Evolutionary conservation across 1,284 basidiomycete species (phyloP).

Genomic region (Ustilago curta): DNA sequence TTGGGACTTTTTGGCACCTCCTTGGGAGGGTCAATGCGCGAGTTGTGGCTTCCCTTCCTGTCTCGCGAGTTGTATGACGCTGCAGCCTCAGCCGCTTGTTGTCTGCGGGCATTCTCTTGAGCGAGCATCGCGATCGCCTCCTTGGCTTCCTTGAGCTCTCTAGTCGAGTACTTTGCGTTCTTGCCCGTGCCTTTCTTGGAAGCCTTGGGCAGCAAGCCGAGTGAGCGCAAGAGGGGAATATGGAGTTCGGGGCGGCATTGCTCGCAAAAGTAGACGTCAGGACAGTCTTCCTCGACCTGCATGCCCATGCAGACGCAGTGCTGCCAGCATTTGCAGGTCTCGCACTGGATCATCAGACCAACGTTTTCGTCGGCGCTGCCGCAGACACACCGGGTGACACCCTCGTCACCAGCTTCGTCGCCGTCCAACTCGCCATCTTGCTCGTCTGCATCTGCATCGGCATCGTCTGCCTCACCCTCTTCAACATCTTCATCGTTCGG

Average conservation of each 20-base stretch:
- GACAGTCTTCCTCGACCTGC: slow-evolving; percentile 79
- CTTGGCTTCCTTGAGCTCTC: slow-evolving; percentile 66
- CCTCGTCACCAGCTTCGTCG: slow-evolving; percentile 78
- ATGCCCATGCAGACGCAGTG: slow-evolving; percentile 97
- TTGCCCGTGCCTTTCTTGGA: slow-evolving; percentile 58
- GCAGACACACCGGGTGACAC: slow-evolving; percentile 93
- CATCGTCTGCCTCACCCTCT: slow-evolving; percentile 26
- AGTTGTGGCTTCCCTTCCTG: slow-evolving; percentile 27
- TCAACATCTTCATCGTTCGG: slow-evolving; percentile 13
- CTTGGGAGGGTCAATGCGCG: slow-evolving; percentile 26
- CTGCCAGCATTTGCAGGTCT: slow-evolving; percentile 97
- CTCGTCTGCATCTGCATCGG: slow-evolving; percentile 44
- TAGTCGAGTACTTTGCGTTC: slow-evolving; percentile 49
- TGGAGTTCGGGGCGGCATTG: slow-evolving; percentile 90
- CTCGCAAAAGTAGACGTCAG: slow-evolving; percentile 84
- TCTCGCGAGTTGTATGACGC: slow-evolving; percentile 38
- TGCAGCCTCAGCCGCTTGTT: slow-evolving; percentile 43
- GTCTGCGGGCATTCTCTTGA: slow-evolving; percentile 61
- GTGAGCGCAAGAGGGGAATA: slow-evolving; percentile 63
- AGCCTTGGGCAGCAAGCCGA: slow-evolving; percentile 58
- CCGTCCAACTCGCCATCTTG: slow-evolving; percentile 33
- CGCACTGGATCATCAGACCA: slow-evolving; percentile 95
- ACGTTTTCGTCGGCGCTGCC: slow-evolving; percentile 78
- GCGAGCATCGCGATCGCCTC: slow-evolving; percentile 64
- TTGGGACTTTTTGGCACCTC: slow-evolving; percentile 71